phyloP scores from a whole-genome alignment of 208 protist genomes.

The Trypanosoma conorhini region DNA sequence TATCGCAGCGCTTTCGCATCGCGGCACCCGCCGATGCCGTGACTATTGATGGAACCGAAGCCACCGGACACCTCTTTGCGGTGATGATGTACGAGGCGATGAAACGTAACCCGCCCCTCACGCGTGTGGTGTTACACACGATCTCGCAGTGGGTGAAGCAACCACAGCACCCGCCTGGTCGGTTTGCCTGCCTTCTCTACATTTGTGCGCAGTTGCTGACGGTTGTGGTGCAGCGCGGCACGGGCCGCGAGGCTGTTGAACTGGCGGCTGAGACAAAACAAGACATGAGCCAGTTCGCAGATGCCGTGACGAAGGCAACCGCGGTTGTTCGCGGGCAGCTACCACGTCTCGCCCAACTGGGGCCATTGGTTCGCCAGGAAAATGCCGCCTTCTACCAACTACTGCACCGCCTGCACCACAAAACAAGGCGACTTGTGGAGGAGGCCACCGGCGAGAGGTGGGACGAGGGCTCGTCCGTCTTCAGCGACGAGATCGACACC shows the following conservation, averaged over 20 bases:
- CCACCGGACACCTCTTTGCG: conserved; percentile 75
- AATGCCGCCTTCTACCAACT: conserved; percentile 75
- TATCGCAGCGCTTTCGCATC: conserved; percentile 82
- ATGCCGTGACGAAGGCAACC: conserved; percentile 60
- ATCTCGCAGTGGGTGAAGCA: conserved; percentile 85
- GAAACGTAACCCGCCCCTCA: conserved; percentile 81
- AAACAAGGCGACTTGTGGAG: conserved; percentile 45
- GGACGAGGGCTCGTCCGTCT: conserved; percentile 28
- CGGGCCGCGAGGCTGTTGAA: conserved; percentile 54
- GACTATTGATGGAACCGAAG: conserved; percentile 43
- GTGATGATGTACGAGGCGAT: conserved; percentile 90
- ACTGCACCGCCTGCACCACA: conserved; percentile 58
- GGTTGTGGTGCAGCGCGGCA: conserved; percentile 59
- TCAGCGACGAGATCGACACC: conserved; percentile 4
- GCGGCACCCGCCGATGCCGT: conserved; percentile 70
- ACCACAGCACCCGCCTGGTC: conserved; percentile 63
- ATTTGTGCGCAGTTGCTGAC: conserved; percentile 79
- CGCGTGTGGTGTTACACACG: conserved; percentile 84
- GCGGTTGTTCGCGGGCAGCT: conserved; percentile 58
- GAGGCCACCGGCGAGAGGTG: conserved; percentile 50
- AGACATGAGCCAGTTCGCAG: conserved; percentile 71
- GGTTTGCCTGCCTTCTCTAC: conserved; percentile 84
- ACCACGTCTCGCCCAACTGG: conserved; percentile 56
- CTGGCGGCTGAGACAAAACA: conserved; percentile 68
- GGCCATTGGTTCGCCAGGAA: conserved; percentile 50